A percentile compares a stretch with the other conserved stretches of the same genome.
These are phyloP conservation scores for Oryza glumipatula DNA, from an alignment of 176 grass and related monocot genomes.

Conservation along the genomic window DNA sequence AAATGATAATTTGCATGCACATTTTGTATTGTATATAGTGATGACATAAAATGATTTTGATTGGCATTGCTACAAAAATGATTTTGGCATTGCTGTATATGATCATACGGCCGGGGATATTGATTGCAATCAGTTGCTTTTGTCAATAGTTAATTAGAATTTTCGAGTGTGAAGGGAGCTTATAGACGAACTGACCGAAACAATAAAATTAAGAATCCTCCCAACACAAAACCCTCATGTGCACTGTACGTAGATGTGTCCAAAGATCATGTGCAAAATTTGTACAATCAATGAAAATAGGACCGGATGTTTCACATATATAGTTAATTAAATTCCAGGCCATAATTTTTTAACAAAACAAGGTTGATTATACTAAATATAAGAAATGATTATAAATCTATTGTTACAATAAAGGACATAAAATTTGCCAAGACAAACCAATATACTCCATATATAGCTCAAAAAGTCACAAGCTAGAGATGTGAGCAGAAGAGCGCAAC, in stretches of 20 bases:
- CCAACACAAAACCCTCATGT: not conserved
- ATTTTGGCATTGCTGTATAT: not conserved
- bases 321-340: not conserved
- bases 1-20: not conserved
- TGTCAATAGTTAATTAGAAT: not conserved
- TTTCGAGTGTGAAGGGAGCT: not conserved
- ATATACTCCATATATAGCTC: too few relatives aligned
- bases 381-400: too few relatives aligned
- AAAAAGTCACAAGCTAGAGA: too few relatives aligned
- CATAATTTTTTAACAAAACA: too few relatives aligned
- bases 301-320: not conserved
- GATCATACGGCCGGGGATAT: not conserved
- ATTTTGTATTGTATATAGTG: too few relatives aligned
- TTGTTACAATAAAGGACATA: too few relatives aligned
- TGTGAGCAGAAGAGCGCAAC: too few relatives aligned
- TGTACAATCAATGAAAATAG: not conserved
- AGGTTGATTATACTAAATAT: too few relatives aligned
- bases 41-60: too few relatives aligned
- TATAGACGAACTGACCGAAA: not conserved
- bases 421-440: too few relatives aligned
- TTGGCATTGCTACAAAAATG: not conserved
- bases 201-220: not conserved
- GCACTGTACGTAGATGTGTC: not conserved
- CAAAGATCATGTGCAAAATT: not conserved
- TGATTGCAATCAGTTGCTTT: not conserved